phyloP scores from a whole-genome alignment of 345 rosid genomes.

The Barbarea vulgaris region DNA sequence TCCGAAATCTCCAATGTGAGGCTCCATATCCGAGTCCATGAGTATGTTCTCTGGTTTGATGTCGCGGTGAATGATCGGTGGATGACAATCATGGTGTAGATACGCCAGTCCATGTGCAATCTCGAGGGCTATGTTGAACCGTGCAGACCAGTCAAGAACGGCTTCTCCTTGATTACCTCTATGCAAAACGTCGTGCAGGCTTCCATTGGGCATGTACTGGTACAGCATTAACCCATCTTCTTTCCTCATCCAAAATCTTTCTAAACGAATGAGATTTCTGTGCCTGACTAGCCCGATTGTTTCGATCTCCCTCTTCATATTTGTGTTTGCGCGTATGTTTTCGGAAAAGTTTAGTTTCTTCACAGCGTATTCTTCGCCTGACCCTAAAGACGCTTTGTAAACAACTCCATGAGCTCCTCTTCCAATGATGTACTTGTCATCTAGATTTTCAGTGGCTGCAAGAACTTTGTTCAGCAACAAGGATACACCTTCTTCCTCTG shows the following conservation, averaged over 20 bases:
- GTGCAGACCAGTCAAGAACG: slow-evolving; percentile 58
- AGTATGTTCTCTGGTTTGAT: slow-evolving; percentile 86
- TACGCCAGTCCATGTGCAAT: slow-evolving; percentile 74
- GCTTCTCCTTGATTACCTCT: slow-evolving; percentile 33
- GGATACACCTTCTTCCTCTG: slow-evolving; percentile 50
- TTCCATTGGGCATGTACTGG: slow-evolving; percentile 75
- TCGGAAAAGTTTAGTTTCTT: slow-evolving; percentile 60
- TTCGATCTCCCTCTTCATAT: slow-evolving; percentile 68
- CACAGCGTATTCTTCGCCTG: slow-evolving; percentile 55
- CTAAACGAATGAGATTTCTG: slow-evolving; percentile 69
- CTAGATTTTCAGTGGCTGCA: slow-evolving; percentile 52
- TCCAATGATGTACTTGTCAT: slow-evolving; percentile 44
- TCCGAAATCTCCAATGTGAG: slow-evolving; percentile 89
- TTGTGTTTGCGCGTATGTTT: slow-evolving; percentile 44
- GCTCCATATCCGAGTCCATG: slow-evolving; percentile 71
- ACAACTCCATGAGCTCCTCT: slow-evolving; percentile 85
- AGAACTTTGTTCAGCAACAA: slow-evolving; percentile 59
- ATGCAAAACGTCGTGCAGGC: slow-evolving; percentile 65
- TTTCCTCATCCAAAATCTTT: slow-evolving; percentile 70
- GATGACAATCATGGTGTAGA: slow-evolving; percentile 80
- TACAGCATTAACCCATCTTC: slow-evolving; percentile 71
- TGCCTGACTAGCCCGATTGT: slow-evolving; percentile 69
- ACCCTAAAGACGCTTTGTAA: slow-evolving; percentile 59
- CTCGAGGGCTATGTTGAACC: slow-evolving; percentile 71
- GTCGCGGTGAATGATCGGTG: slow-evolving; percentile 75